Base-by-base conservation (phyloP, 768 basidiomycete species). In the Mycena metata region DNA sequence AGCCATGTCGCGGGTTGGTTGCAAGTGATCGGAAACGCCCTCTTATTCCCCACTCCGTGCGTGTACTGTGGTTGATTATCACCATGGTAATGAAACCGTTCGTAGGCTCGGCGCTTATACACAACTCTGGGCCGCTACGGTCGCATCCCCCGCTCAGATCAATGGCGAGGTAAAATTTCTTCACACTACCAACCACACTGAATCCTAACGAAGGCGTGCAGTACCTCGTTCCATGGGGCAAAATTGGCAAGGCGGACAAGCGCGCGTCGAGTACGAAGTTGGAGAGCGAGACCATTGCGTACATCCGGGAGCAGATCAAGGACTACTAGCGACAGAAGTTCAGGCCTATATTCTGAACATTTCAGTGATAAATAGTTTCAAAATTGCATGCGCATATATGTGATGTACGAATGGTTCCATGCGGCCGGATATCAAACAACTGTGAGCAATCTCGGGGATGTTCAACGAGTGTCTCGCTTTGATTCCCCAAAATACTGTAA, bases 151-250 rank as follows among this genome's bases (percentile, higher is more conserved):
- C 5, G 57, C 64, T 12, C 56, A 66, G 36, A 60, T 66, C 12
- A 66, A 57, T 2, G 64, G 45, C 35, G 47, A 66, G 64, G 64
- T 66, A n/a, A 35, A 30, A 26, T 11, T 21, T n/a, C 2, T 4
- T 45, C 17, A n/a, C 8, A 26, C 42, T n/a, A 16, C 24, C 19
- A 15, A 12, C 13, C n/a, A 23, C n/a, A 43, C 5, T 11, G 17
- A 12, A 19, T 26, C 1, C 5, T n/a, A n/a, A n/a, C n/a, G n/a
- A n/a, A n/a, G n/a, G n/a, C 12, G n/a, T 35, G 11, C 23, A 82
- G 76, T 82, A 79, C 54, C 76, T 82, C 35, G 67, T 79, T 49
- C 81, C 81, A 0, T 83, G 79, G 79, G 81, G 76, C 15, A 73
- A 79, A 13, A 33, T 76, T 1, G 80, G 80, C 5, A 60, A 35